phyloP scores from a whole-genome alignment of 1,284 basidiomycete species.

The Abortiporus biennis region DNA sequence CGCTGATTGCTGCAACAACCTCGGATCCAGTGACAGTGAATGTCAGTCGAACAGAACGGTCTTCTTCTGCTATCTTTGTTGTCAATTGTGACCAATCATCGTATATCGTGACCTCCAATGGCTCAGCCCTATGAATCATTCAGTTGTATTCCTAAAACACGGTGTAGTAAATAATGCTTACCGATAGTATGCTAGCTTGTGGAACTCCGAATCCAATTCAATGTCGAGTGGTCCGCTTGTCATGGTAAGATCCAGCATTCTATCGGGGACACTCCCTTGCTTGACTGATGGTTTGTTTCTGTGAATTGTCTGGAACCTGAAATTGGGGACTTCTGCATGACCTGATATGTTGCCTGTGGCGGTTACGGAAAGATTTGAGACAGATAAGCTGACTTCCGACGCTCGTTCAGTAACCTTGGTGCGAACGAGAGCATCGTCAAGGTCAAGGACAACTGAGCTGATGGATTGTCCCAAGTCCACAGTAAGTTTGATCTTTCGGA shows the following conservation, averaged over 20 bases:
- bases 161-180: constrained; percentile 32
- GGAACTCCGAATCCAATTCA: constrained; percentile 71
- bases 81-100: constrained; percentile 76
- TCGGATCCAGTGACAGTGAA: constrained; percentile 74
- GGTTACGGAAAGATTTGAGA: constrained; percentile 55
- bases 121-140: constrained; percentile 58
- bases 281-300: constrained; percentile 23
- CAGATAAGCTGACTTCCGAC: constrained; percentile 60
- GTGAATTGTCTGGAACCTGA: constrained; percentile 72
- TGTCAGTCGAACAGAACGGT: constrained; percentile 63
- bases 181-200: constrained; percentile 75
- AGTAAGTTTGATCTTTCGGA: constrained; percentile 67
- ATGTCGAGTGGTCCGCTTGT: constrained; percentile 68
- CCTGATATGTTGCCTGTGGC: constrained; percentile 79
- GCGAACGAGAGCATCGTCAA: constrained; percentile 54
- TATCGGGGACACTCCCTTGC: constrained; percentile 21
- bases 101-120: constrained; percentile 66
- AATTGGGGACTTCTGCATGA: constrained; percentile 57
- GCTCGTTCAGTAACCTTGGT: constrained; percentile 52
- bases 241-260: constrained; percentile 71
- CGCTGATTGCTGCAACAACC: constrained; percentile 64
- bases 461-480: constrained; percentile 78
- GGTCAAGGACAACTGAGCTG: constrained; percentile 53
- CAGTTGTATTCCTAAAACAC: constrained; percentile 1
- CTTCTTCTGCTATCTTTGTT: constrained; percentile 31